Evolutionary conservation across 169 alveolate genomes (phyloP).

Genomic region (Plasmodium yoelii): DNA sequence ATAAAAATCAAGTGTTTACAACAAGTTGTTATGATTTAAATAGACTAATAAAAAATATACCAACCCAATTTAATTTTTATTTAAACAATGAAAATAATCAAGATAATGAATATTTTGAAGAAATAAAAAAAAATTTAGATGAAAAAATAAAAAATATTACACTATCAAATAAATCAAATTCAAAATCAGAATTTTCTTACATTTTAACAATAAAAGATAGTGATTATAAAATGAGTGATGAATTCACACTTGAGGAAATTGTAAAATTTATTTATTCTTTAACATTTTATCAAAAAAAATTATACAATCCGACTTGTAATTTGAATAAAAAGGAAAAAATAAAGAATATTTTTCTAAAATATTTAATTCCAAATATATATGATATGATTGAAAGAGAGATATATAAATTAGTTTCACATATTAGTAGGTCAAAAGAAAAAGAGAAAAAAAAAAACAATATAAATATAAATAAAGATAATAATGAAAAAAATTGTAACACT

Average conservation of each 20-base stretch:
- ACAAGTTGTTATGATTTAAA: constrained; percentile 5
- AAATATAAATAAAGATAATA: too few relatives aligned
- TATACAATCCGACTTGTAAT: background rate
- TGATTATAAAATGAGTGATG: background rate
- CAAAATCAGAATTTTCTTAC: background rate
- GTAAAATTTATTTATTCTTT: constrained; percentile 18
- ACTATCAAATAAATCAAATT: background rate
- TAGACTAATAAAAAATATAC: background rate
- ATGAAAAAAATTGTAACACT: background rate
- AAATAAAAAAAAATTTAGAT: background rate
- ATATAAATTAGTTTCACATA: too few relatives aligned
- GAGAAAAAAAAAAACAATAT: too few relatives aligned
- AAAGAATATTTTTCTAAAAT: too few relatives aligned
- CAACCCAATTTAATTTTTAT: background rate
- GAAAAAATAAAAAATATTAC: background rate
- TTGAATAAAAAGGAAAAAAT: background rate
- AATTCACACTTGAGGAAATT: constrained; percentile 19
- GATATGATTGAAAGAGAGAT: too few relatives aligned
- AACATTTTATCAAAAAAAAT: constrained; percentile 22
- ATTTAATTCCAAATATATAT: too few relatives aligned
- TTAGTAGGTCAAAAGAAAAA: background rate
- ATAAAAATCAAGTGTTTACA: background rate
- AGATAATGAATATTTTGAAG: background rate
- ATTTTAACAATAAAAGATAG: background rate
- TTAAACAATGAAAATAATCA: background rate